Percentiles rank a stretch among this genome's conserved stretches.
Evolutionary conservation across 495 filamentous ascomycete species (phyloP).

Genomic region (Lasiosphaeria hispida): DNA sequence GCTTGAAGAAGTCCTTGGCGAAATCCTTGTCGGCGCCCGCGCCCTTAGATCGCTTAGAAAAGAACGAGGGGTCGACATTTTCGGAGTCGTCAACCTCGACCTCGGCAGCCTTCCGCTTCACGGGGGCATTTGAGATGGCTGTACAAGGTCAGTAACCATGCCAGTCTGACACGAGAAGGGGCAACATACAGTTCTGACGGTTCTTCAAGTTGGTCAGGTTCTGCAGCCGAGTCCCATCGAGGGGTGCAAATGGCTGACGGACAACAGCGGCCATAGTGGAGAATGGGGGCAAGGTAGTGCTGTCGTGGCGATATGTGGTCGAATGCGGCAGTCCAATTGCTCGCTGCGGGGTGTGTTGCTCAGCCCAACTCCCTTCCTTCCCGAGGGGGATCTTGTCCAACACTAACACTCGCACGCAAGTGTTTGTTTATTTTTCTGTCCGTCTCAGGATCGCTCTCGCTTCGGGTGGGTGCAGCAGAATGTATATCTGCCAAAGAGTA

Average conservation of each 20-base stretch:
- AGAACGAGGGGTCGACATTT: slow-evolving; percentile 73
- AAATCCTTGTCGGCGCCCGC: slow-evolving; percentile 39
- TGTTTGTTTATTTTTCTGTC: slow-evolving; percentile 17
- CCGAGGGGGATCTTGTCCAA: slow-evolving; percentile 7
- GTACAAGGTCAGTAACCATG: slow-evolving; percentile 14
- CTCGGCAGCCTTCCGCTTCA: slow-evolving; percentile 48
- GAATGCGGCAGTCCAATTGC: slow-evolving; percentile 7
- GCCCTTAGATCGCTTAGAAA: slow-evolving; percentile 70
- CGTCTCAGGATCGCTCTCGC: slow-evolving; percentile 11
- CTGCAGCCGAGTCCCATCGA: slow-evolving; percentile 52
- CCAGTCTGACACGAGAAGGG: neutral
- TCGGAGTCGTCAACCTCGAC: slow-evolving; percentile 62
- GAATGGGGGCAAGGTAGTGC: slow-evolving; percentile 6
- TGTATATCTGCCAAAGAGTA: slow-evolving; percentile 10
- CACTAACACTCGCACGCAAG: slow-evolving; percentile 5
- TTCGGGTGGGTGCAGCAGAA: slow-evolving; percentile 13
- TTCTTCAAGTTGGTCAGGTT: slow-evolving; percentile 59
- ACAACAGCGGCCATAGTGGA: slow-evolving; percentile 43
- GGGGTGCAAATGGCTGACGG: slow-evolving; percentile 58
- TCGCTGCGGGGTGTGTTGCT: slow-evolving; percentile 6
- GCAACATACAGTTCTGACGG: slow-evolving; percentile 59
- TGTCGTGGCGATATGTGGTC: slow-evolving; percentile 8
- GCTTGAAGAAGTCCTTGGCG: slow-evolving; percentile 53
- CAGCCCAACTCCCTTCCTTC: slow-evolving; percentile 13
- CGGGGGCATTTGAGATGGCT: slow-evolving; percentile 39